A percentile compares a stretch with the other conserved stretches of the same genome.
phyloP scores from a whole-genome alignment of 805 yeast species.

The Candida argentea region DNA sequence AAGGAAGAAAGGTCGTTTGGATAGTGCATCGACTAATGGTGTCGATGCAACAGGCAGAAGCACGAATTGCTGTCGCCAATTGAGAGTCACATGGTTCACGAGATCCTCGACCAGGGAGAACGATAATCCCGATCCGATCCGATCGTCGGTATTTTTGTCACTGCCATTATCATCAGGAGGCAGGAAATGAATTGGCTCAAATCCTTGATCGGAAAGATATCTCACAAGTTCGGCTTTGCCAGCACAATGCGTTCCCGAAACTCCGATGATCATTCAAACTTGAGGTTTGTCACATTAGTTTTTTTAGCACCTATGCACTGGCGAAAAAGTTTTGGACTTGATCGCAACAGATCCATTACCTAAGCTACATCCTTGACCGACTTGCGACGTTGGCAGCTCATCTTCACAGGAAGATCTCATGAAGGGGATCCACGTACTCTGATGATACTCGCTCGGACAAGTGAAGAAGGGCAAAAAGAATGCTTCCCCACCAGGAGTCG shows the following conservation, averaged over 20 bases:
- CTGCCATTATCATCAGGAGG: background rate
- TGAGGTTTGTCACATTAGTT: no score
- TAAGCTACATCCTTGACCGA: no score
- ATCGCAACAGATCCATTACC: no score
- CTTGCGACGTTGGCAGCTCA: no score
- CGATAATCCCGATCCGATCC: constrained; percentile 5
- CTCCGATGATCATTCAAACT: constrained; percentile 76
- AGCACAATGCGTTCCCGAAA: constrained; percentile 59
- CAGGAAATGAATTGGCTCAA: constrained; percentile 18
- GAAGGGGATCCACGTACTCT: no score
- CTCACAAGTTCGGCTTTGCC: constrained; percentile 59
- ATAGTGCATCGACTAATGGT: constrained; percentile 34
- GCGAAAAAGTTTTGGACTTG: no score
- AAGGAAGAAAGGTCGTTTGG: constrained; percentile 73
- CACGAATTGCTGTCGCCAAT: constrained; percentile 60
- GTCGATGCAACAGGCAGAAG: constrained; percentile 38
- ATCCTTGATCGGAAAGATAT: constrained; percentile 47
- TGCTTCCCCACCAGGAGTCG: constrained; percentile 46
- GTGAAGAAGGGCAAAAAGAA: no score
- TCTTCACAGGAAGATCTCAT: no score
- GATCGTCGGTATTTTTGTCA: background rate
- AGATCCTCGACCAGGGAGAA: constrained; percentile 37
- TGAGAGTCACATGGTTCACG: constrained; percentile 49
- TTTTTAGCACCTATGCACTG: background rate
- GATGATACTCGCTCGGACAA: no score